Conservation (phyloP, 2,329 filamentous ascomycete species). For the Ilyonectria sp. region DNA sequence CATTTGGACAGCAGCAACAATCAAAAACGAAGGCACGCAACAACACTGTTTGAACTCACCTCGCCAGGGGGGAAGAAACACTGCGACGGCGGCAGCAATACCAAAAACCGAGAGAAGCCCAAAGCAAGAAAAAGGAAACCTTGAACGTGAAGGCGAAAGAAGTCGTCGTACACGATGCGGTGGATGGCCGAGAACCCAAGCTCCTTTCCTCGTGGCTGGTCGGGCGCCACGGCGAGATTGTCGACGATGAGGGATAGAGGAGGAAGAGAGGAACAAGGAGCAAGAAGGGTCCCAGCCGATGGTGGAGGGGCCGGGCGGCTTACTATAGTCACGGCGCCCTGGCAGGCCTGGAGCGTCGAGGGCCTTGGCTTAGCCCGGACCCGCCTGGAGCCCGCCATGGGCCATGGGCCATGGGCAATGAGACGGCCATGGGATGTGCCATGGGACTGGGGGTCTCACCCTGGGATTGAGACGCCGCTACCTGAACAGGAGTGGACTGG, state of each 20-base stretch:
- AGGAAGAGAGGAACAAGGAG: constrained; percentile 34
- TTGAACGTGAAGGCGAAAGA: constrained; percentile 23
- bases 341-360: constrained; percentile 22
- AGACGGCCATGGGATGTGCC: constrained; percentile 7
- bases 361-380: constrained; percentile 24
- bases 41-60: constrained; percentile 42
- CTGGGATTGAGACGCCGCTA: constrained; percentile 33
- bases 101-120: constrained; percentile 31
- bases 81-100: constrained; percentile 32
- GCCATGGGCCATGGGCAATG: constrained; percentile 16
- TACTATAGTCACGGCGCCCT: constrained; percentile 44
- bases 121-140: constrained; percentile 31
- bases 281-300: constrained; percentile 38
- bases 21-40: constrained; percentile 28
- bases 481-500: constrained; percentile 17
- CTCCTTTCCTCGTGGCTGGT: constrained; percentile 39
- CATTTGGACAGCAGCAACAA: constrained; percentile 7
- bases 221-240: constrained; percentile 39
- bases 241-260: constrained; percentile 37
- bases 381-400: constrained; percentile 21
- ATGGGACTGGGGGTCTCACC: constrained; percentile 25
- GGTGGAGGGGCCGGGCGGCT: constrained; percentile 45
- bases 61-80: constrained; percentile 33
- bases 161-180: constrained; percentile 32
- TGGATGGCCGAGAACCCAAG: constrained; percentile 37